Conservation (phyloP, 164 flowering plant species). For the Pachysandra terminalis region DNA sequence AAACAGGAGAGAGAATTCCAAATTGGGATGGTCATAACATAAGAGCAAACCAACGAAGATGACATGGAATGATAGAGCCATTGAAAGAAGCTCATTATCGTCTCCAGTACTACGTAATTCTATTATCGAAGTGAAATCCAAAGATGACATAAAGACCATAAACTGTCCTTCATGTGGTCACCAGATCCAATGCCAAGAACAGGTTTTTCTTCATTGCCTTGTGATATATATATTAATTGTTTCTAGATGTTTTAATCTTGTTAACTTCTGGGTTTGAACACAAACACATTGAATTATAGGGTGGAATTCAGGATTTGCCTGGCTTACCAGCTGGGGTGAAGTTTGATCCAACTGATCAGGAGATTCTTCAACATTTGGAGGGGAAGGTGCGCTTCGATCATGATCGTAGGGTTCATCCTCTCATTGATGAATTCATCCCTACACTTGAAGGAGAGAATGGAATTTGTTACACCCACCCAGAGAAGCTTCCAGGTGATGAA, state of each 20-base stretch:
- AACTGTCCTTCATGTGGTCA: conserved; percentile 52
- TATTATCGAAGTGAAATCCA: not conserved
- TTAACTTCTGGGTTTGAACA: not conserved
- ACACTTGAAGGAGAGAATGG: conserved; percentile 89
- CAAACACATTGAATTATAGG: conserved; percentile 21
- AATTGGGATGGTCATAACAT: not conserved
- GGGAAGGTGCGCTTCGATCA: conserved; percentile 66
- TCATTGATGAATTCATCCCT: conserved; percentile 86
- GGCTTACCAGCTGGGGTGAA: conserved; percentile 97
- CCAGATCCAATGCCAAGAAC: conserved; percentile 43
- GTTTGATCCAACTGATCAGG: conserved; percentile 90
- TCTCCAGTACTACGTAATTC: too few species aligned
- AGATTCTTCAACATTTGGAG: conserved; percentile 80
- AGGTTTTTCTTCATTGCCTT: conserved; percentile 28
- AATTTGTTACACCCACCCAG: conserved; percentile 95
- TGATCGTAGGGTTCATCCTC: conserved; percentile 62
- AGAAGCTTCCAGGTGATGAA: conserved; percentile 70
- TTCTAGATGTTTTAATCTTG: not conserved
- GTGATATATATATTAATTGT: not conserved
- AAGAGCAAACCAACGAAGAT: not conserved
- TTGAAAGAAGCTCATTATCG: not conserved
- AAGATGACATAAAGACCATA: not conserved
- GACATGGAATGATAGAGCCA: not conserved
- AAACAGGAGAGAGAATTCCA: not conserved
- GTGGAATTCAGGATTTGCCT: conserved; percentile 60